phyloP scores from a whole-genome alignment of 805 yeast genomes.

The Clavispora fructus region DNA sequence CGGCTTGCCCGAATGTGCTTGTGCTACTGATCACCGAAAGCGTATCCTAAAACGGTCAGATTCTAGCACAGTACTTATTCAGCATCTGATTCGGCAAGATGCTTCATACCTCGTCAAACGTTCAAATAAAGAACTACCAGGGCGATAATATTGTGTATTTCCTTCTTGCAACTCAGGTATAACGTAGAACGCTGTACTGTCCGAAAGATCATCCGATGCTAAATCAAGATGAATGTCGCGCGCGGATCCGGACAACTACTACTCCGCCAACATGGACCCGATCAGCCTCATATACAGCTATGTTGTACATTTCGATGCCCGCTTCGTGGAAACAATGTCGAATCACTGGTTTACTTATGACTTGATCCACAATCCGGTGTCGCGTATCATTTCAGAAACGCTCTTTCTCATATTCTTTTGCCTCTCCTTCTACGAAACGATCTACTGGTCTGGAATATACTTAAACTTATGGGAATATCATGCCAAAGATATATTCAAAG shows the following conservation, averaged over 20 bases:
- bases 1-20: too few species aligned
- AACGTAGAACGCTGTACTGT: too few species aligned
- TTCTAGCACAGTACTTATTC: too few species aligned
- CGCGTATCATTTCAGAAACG: conserved; percentile 11
- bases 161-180: too few species aligned
- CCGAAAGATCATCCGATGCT: background rate
- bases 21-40: too few species aligned
- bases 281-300: background rate
- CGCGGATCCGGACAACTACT: background rate
- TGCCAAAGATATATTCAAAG: conserved; percentile 60
- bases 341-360: conserved; percentile 8
- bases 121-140: too few species aligned
- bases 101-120: too few species aligned
- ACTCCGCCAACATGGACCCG: background rate
- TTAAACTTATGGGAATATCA: conserved; percentile 44
- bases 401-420: conserved; percentile 11
- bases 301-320: conserved; percentile 2
- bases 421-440: conserved; percentile 31
- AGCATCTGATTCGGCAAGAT: too few species aligned
- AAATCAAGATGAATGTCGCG: background rate
- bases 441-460: conserved; percentile 41
- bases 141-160: too few species aligned
- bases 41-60: too few species aligned
- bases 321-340: conserved; percentile 6
- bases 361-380: conserved; percentile 13